Conservation (phyloP, 1,284 basidiomycete species). For the Dichomitus squalens region DNA sequence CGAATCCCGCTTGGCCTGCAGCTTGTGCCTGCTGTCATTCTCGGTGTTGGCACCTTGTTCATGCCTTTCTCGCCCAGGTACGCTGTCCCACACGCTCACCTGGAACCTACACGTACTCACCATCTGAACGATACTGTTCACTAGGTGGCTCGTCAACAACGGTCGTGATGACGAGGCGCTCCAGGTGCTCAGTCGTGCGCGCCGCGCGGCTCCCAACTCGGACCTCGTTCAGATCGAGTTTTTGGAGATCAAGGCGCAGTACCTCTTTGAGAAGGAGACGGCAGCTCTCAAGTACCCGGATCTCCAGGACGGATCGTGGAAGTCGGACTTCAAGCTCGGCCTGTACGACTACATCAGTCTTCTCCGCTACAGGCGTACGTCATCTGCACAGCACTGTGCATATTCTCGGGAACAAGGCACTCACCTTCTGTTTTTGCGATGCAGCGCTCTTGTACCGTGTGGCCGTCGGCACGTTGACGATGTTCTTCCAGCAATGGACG, state of each 20-base stretch:
- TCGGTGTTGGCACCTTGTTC: slow-evolving; percentile 65
- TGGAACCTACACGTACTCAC: too few relatives aligned
- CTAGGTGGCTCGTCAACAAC: slow-evolving; percentile 72
- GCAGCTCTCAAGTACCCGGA: slow-evolving; percentile 58
- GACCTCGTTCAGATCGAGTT: slow-evolving; percentile 80
- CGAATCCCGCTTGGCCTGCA: slow-evolving; percentile 77
- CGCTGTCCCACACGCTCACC: background rate
- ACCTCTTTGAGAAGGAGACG: slow-evolving; percentile 71
- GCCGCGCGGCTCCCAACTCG: slow-evolving; percentile 55
- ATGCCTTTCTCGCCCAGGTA: slow-evolving; percentile 75
- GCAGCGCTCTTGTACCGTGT: slow-evolving; percentile 61
- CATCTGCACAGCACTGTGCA: background rate
- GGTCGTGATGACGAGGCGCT: slow-evolving; percentile 78
- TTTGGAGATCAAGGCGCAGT: slow-evolving; percentile 81
- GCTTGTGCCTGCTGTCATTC: slow-evolving; percentile 70
- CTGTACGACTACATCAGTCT: slow-evolving; percentile 59
- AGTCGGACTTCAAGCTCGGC: slow-evolving; percentile 64
- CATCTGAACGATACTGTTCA: slow-evolving; percentile 9
- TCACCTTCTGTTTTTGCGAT: background rate
- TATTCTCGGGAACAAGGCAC: background rate
- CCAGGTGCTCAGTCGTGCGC: slow-evolving; percentile 61
- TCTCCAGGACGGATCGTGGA: slow-evolving; percentile 61
- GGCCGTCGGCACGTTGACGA: slow-evolving; percentile 61
- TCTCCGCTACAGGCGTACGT: slow-evolving; percentile 51
- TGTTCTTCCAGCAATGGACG: slow-evolving; percentile 79